Evolutionary conservation across 345 rosid species (phyloP), one percentile per base, ranked within the genome.

Genomic region (Excoecaria agallocha): DNA sequence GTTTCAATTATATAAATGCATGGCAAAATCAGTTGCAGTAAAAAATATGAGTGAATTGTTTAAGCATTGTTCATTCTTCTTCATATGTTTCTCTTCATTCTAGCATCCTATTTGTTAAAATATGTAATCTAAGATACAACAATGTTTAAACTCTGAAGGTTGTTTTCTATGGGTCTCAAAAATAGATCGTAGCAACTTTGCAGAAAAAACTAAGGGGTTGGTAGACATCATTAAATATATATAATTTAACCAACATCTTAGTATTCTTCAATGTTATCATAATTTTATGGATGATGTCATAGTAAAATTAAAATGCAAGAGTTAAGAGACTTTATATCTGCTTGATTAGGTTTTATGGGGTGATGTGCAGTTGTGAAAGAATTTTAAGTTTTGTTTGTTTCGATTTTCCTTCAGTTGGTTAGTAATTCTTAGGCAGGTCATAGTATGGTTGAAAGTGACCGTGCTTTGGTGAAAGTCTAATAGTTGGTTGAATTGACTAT

Each of bases 141-240:
- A 38, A 37, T 19, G 12, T 49, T 71, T 51, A 43, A 66, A 12
- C 38, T 57, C 22, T 64, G 49, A 65, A 65, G 51, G 39, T 71
- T 72, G 45, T 56, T n/a, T 3, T 10, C 16, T n/a, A n/a, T 41
- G 51, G 51, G 35, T 41, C 1, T n/a, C 19, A 20, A 6, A 19
- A 65, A 60, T 60, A 37, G 15, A 20, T 11, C 15, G 6, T 24
- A 8, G 24, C 15, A 11, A 41, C 25, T 41, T 6, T 10, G 30
- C 68, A 65, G 37, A 16, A 6, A 0, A n/a, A 65, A 6, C 3
- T 0, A 15, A 8, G 65, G 51, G 20, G 17, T 7, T 65, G 13
- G 10, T 63, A 1, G 22, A 43, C 48, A 37, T 16, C 2, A 19
- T 59, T 22, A 37, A 63, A 38, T 19, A 38, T n/a, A n/a, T 38